Base-by-base conservation (phyloP, 805 yeast species). In the Kuraishia hungarica region DNA sequence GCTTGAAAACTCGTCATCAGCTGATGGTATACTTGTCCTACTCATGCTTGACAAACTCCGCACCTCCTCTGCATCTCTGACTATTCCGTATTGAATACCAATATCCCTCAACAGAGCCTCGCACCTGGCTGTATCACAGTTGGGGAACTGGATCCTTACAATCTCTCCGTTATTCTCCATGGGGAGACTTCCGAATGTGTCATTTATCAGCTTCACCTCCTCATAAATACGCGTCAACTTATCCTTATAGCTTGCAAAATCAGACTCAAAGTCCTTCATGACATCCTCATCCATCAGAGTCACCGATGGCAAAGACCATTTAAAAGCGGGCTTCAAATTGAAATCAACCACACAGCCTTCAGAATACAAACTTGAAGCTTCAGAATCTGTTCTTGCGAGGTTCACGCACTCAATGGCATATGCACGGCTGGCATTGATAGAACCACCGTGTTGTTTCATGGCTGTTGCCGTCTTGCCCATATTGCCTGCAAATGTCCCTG, bases 141-240 rank as follows among this genome's bases (percentile, higher is more conserved):
- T 87, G 39, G 93, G 90, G 70, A 89, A 88, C 64, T 80, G 85
- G 15, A 85, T 80, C 59, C 85, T 71, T 53, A 83, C 61, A 29
- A 70, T 63, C 54, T 67, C 67, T 29, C 74, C 70, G 13, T 70
- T 65, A 46, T 69, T 62, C 51, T 73, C 74, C 54, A 86, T 72
- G 59, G 2, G 65, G 60, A 13, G 68, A 58, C 83, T 82, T 2
- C 94, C 94, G 55, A 84, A 79, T 2, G 66, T 61, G 29, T 82
- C 80, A 56, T 82, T 72, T 46, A 82, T 72, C 50, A 65, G 64
- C 48, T 69, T 61, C 51, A 82, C 69, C 58, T 78, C 79, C 22
- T 70, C 64, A 58, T 73, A 67, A 35, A 83, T 68, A 43, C 72
- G 75, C 20, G 71, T 73, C 39, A 80, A 63, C 56, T 75, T 72